These are phyloP conservation scores for Alternaria sp. DNA, from an alignment of 2,329 filamentous ascomycete genomes.

Conservation along the genomic window DNA sequence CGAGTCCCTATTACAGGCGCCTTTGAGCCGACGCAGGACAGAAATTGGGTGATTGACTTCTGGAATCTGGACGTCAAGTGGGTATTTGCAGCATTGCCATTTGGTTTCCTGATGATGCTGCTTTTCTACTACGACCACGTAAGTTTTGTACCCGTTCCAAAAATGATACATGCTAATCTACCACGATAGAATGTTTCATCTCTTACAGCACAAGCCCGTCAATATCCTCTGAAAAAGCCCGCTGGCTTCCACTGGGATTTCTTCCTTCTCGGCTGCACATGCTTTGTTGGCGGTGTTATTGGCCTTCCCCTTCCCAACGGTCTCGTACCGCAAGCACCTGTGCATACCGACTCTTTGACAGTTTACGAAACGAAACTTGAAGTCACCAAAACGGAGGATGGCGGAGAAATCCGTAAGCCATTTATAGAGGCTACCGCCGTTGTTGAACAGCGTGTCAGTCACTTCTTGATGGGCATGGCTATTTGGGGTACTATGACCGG, in stretches of 20 bases:
- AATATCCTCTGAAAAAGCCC: conserved; percentile 63
- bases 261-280: conserved; percentile 63
- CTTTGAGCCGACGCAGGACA: conserved; percentile 58
- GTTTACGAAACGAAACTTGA: conserved; percentile 45
- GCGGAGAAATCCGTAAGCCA: conserved; percentile 55
- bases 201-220: conserved; percentile 61
- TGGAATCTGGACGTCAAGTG: conserved; percentile 62
- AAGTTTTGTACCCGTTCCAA: conserved; percentile 9
- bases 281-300: conserved; percentile 60
- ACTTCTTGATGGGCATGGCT: conserved; percentile 63
- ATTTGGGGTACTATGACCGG: conserved; percentile 64
- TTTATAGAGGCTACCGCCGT: conserved; percentile 56
- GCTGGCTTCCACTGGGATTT: conserved; percentile 67
- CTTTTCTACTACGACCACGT: conserved; percentile 66
- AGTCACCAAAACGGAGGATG: conserved; percentile 52
- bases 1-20: conserved; percentile 55
- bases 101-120: conserved; percentile 63
- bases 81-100: conserved; percentile 63
- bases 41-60: conserved; percentile 62
- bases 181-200: conserved; percentile 56
- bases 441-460: conserved; percentile 62
- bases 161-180: not conserved
- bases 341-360: conserved; percentile 63
- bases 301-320: conserved; percentile 64
- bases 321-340: conserved; percentile 63